Evolutionary conservation across 495 filamentous ascomycete genomes (phyloP), one percentile per base, ranked within the genome.

Genomic region (Trichocladium antarcticum): DNA sequence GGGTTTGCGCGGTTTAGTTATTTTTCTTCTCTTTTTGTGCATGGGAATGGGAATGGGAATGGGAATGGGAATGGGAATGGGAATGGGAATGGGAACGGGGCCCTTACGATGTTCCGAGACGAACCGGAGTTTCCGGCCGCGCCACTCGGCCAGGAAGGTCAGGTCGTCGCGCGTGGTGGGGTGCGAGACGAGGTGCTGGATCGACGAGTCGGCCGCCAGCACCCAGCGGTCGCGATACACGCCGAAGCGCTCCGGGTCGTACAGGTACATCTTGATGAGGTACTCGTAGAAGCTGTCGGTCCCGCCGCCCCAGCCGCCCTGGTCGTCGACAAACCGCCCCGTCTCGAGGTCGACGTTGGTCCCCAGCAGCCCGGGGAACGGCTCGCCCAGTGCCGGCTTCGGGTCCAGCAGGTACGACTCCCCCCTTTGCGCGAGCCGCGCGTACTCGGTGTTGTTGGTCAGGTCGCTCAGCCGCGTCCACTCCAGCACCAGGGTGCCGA

Each of bases 221-320:
- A 86, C 70, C 88, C 89, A 95, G 48, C 81, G 76, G 53, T 87
- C 81, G 49, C 70, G 74, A 67, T 88, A 87, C 1, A 59, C 28
- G 9, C 45, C 66, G 54, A 83, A 93, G 8, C 79, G 76, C 29
- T 64, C 46, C 10, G 82, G 73, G 59, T 89, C 82, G 60, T 94
- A 94, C 52, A 93, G 66, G 56, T 82, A 93, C 85, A 92, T 90
- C 73, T 95, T 95, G 62, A 95, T 83, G 20, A 94, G 75, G 55
- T 95, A 95, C 68, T 95, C 88, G 64, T 94, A 95, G 68, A 81
- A 92, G 20, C 79, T 84, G 65, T 95, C 89, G 37, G 75, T 77
- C 9, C 85, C 83, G 40, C 84, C 87, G 51, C 79, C 76, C 89
- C 89, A 95, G 19, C 84, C 81, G 37, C 89, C 87, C 9, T 48